Percentiles rank a stretch among this genome's conserved stretches.
phyloP scores from a whole-genome alignment of 2,329 filamentous ascomycete genomes.

The Trichophyton equinum region DNA sequence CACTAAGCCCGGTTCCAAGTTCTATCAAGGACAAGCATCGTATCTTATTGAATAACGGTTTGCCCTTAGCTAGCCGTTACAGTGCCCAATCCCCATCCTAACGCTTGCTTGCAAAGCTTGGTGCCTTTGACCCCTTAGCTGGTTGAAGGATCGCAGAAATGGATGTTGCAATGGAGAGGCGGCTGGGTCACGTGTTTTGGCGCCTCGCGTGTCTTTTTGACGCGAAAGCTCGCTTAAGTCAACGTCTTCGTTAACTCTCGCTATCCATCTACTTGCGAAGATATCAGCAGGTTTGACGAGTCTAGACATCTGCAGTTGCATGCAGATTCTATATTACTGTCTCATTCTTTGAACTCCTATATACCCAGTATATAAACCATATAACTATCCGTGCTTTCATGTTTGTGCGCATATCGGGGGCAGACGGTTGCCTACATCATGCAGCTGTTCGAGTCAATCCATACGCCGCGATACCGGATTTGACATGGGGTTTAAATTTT shows the following conservation, averaged over 20 bases:
- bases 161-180: background rate
- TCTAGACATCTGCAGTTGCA: too few species aligned
- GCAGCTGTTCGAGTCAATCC: background rate
- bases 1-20: background rate
- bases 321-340: background rate
- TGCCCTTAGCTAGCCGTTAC: too few species aligned
- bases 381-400: background rate
- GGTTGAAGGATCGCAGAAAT: background rate
- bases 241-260: background rate
- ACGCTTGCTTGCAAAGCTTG: background rate
- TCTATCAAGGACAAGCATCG: background rate
- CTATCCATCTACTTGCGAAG: background rate
- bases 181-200: background rate
- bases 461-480: background rate
- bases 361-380: background rate
- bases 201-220: background rate
- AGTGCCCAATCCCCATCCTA: background rate
- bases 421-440: background rate
- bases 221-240: background rate
- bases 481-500: slow-evolving; percentile 45
- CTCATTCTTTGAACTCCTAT: background rate
- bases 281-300: too few species aligned
- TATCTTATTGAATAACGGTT: background rate
- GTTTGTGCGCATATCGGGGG: background rate
- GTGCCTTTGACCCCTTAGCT: background rate